Base-by-base conservation (phyloP, 768 basidiomycete genomes). In the Tubosaeta sp. region DNA sequence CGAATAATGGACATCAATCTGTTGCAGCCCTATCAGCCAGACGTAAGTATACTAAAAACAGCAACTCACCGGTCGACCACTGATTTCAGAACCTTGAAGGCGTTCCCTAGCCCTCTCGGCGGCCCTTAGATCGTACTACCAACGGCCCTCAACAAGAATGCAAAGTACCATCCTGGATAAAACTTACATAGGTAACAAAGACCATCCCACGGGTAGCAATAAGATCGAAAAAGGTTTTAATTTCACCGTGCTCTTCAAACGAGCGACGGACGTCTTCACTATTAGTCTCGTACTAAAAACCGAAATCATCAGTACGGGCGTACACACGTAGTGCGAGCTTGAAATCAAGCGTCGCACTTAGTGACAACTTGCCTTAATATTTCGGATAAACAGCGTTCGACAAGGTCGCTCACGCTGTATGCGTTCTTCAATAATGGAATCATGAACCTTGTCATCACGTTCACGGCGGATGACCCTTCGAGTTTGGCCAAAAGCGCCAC, bases 1-100 rank as follows among this genome's bases (percentile, higher is more conserved):
- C 24, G 93, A 95, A 73, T 94, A 99, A 68, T 99, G 96, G 1
- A 99, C 94, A 73, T 99, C 96, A 67, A 98, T 98, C 95, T 96
- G 63, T 19, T 21, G 41, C 38, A 48, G 35, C 36, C 29, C 45
- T 8, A 27, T 51, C 48, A 29, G 48, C 45, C 42, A 51, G 16
- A 39, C 32, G 27, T 42, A 52, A 50, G n/a, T n/a, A 29, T 18
- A 27, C 25, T n/a, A 14, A 38, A 44, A 32, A 43, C 13, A 10
- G 29, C n/a, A 16, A 77, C 93, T 73, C 59, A 97, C 95, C 27
- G 92, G 87, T 57, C 96, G 80, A 13, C 89, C 88, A 55, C 84
- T 86, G 47, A 98, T 87, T 65, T 88, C 83, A 44, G 85, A 87
- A 9, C 89, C 90, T 71, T 99, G 96, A 35, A 98, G 73, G 42